Percentiles rank a stretch among this genome's conserved stretches.
Conservation (phyloP, 1,284 basidiomycete species). For the Macrocystidia cucumis region DNA sequence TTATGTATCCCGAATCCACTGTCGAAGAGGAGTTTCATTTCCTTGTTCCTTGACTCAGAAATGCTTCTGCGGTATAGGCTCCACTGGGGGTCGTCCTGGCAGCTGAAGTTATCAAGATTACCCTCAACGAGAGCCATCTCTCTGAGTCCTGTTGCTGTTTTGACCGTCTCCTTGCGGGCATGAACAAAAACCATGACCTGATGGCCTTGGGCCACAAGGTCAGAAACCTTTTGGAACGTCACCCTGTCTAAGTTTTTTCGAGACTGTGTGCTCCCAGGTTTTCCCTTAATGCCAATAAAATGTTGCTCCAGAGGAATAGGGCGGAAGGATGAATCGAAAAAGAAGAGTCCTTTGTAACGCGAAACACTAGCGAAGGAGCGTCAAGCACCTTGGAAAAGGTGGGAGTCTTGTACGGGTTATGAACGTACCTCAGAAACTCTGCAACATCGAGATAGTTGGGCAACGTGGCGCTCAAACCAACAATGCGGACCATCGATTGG, state of each 20-base stretch:
- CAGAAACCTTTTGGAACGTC: constrained; percentile 86
- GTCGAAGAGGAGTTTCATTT: constrained; percentile 95
- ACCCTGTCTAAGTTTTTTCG: constrained; percentile 87
- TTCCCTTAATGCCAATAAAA: constrained; percentile 95
- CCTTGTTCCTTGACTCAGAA: constrained; percentile 82
- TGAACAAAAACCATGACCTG: constrained; percentile 99
- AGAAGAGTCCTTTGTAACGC: constrained; percentile 89
- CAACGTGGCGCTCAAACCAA: constrained; percentile 95
- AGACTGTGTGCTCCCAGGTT: constrained; percentile 68
- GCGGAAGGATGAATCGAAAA: constrained; percentile 96
- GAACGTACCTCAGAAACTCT: constrained; percentile 78
- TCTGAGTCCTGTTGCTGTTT: constrained; percentile 79
- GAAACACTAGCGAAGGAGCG: constrained; percentile 63
- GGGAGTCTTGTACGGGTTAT: constrained; percentile 1
- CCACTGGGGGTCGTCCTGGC: constrained; percentile 73
- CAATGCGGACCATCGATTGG: constrained; percentile 96
- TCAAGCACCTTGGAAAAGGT: too few relatives aligned
- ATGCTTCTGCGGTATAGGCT: constrained; percentile 75
- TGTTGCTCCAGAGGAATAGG: constrained; percentile 98
- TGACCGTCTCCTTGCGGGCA: constrained; percentile 97
- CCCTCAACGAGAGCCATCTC: constrained; percentile 79
- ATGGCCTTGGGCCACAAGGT: constrained; percentile 82
- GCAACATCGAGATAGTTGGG: constrained; percentile 98
- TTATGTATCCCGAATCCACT: constrained; percentile 97
- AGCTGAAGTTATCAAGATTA: constrained; percentile 71